Evolutionary conservation across 1,284 basidiomycete genomes (phyloP), one percentile per base, ranked within the genome.

Genomic region (Gomphus bonarii): DNA sequence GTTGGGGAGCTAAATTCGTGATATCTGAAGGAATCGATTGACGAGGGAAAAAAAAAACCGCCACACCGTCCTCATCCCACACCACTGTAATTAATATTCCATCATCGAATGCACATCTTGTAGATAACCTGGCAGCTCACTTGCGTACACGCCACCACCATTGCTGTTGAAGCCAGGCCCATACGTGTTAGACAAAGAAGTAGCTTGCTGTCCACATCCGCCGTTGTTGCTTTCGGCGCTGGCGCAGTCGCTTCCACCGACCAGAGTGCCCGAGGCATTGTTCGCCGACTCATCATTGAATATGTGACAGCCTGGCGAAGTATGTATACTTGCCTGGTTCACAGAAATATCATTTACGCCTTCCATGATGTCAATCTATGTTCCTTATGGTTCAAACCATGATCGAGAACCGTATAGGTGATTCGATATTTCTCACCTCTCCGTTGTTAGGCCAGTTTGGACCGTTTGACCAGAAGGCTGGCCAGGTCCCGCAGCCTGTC

Each of bases 301-400:
- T 30, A 89, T 69, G 5, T 71, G 75, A 68, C 91, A 93, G 10
- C 89, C 90, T 25, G 78, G 69, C 61, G 77, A 77, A 8, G 88
- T 89, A 65, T 91, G 89, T 52, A 92, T 75, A 12, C 90, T 90
- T 35, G 82, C 83, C 68, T 91, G 88, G 67, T 91, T 88, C 63
- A 81, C 78, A 31, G 80, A 85, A 66, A 88, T 85, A 63, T 88
- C 80, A 65, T 90, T 81, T 16, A 88, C 81, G 20, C 84, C 88
- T 70, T 94, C 92, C 28, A 92, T 74, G 59, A 92, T 91, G 69
- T 94, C 91, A 47, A 94, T 91, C 71, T 94, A 90, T n/a, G 42
- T 36, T 43, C 7, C 35, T n/a, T 33, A 40, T 40, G n/a, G 8
- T 40, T n/a, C n/a, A 40, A 8, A 16, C 1, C 38, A 14, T 40